Conservation (phyloP, 2,329 filamentous ascomycete species). For the Monilinia laxa region DNA sequence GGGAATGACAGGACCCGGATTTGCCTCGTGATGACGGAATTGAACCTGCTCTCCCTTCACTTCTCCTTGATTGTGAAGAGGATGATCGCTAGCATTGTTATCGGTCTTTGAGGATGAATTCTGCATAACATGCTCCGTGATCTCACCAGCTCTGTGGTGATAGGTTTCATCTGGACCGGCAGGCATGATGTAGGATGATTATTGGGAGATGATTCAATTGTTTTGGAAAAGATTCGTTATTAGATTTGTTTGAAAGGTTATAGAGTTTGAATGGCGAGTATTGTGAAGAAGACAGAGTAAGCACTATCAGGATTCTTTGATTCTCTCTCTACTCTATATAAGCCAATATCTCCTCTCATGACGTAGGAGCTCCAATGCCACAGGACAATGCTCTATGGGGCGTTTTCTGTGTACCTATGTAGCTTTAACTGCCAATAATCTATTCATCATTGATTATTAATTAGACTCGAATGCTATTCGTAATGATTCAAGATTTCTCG, state of each 20-base stretch:
- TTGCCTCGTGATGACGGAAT: slow-evolving; percentile 53
- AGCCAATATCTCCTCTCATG: slow-evolving; percentile 20
- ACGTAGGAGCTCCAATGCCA: slow-evolving; percentile 13
- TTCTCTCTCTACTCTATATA: slow-evolving; percentile 20
- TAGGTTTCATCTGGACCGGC: slow-evolving; percentile 43
- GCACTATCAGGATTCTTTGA: not conserved
- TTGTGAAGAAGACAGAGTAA: not conserved
- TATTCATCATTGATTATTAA: no score
- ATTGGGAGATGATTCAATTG: slow-evolving; percentile 16
- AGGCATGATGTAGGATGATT: slow-evolving; percentile 40
- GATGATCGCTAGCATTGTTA: slow-evolving; percentile 42
- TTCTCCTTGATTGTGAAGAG: slow-evolving; percentile 40
- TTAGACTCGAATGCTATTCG: not conserved
- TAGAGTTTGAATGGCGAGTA: not conserved
- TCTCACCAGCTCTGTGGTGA: slow-evolving; percentile 37
- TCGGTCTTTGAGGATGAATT: slow-evolving; percentile 42
- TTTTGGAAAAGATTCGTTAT: not conserved
- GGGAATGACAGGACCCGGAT: slow-evolving; percentile 58
- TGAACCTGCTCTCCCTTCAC: slow-evolving; percentile 49
- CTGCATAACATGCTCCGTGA: slow-evolving; percentile 43
- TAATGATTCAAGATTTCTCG: not conserved
- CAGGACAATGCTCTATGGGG: not conserved
- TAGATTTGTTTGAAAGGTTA: no score
- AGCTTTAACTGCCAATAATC: not conserved
- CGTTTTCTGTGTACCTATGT: not conserved